Evolutionary conservation across 2,329 filamentous ascomycete species (phyloP).

Genomic region (Botrytis medusae): DNA sequence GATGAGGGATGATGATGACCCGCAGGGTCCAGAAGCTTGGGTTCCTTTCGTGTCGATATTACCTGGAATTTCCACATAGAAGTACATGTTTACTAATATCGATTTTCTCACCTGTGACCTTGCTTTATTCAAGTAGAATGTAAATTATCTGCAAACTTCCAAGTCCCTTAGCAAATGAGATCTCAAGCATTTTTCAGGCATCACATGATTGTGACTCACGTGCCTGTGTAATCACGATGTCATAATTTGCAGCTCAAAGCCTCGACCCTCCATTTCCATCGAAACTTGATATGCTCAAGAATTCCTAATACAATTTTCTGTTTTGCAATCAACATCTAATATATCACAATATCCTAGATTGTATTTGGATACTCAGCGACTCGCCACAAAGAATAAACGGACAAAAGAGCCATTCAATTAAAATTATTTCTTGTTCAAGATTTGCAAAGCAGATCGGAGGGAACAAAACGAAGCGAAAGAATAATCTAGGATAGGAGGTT

Average conservation of each 20-base stretch:
- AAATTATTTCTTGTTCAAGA: neutral
- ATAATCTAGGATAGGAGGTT: neutral
- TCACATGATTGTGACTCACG: neutral
- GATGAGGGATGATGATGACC: neutral
- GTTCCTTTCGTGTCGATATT: neutral
- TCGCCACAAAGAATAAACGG: neutral
- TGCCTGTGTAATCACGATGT: neutral
- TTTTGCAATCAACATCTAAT: neutral
- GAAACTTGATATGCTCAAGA: neutral
- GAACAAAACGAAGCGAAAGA: neutral
- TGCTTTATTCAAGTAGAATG: neutral
- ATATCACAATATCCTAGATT: neutral
- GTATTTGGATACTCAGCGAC: neutral
- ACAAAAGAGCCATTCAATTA: neutral
- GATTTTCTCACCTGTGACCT: neutral
- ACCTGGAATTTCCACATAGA: accelerated
- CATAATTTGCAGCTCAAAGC: neutral
- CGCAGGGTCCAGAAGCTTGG: neutral
- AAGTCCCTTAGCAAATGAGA: neutral
- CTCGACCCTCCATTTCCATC: neutral
- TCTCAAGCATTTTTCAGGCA: neutral
- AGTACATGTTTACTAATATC: neutral
- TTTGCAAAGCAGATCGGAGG: neutral
- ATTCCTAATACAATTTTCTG: neutral
- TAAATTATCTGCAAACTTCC: neutral